Conservation (phyloP, 2,329 filamentous ascomycete genomes). For the Hypoxylon sp. region DNA sequence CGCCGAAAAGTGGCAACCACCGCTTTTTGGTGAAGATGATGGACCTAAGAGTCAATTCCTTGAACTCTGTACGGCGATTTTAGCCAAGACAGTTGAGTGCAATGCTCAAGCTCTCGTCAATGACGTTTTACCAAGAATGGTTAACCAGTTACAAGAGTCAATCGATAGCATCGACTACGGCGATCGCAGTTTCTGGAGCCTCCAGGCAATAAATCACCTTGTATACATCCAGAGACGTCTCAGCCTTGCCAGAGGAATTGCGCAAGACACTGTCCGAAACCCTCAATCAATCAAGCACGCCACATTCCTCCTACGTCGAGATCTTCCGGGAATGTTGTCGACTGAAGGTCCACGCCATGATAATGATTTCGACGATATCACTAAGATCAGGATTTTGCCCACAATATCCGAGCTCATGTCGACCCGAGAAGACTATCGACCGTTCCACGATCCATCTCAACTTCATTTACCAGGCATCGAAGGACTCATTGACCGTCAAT, state of each 20-base stretch:
- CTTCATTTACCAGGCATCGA: conserved; percentile 61
- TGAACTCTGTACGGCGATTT: conserved; percentile 31
- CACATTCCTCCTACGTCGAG: conserved; percentile 20
- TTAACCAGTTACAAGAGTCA: conserved; percentile 11
- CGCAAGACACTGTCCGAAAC: not conserved
- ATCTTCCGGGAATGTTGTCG: conserved; percentile 31
- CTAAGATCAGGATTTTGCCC: conserved; percentile 64
- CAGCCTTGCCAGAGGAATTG: conserved; percentile 10
- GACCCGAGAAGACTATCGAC: conserved; percentile 61
- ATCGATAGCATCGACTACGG: conserved; percentile 18
- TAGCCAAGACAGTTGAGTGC: conserved; percentile 32
- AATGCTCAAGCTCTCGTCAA: conserved; percentile 23
- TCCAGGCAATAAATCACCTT: conserved; percentile 33
- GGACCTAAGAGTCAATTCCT: conserved; percentile 30
- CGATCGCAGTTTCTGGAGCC: conserved; percentile 20
- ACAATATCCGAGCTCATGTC: conserved; percentile 64
- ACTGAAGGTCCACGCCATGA: conserved; percentile 40
- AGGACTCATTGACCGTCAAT: conserved; percentile 68
- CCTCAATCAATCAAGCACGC: not conserved
- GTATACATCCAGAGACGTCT: conserved; percentile 36
- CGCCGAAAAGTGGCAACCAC: conserved; percentile 24
- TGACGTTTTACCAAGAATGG: conserved; percentile 18
- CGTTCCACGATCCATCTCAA: conserved; percentile 56
- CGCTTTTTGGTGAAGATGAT: conserved; percentile 13
- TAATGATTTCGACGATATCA: conserved; percentile 60